Percentiles rank a stretch among this genome's conserved stretches.
Evolutionary conservation across 2,329 filamentous ascomycete genomes (phyloP).

Genomic region (Diaporthe caulivora): DNA sequence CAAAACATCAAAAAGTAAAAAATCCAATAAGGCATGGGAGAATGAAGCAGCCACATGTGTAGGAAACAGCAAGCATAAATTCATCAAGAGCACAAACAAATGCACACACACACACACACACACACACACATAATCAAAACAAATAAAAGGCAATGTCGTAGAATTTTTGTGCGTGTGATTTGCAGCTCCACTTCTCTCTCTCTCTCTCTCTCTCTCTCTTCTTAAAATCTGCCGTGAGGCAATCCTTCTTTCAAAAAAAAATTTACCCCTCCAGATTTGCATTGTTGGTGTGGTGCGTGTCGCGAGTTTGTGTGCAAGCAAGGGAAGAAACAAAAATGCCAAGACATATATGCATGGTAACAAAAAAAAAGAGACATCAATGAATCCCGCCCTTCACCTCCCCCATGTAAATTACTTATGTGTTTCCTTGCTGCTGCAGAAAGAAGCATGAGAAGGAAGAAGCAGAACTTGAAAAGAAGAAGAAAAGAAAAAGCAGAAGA

Average conservation of each 20-base stretch:
- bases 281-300: neutral
- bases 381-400: conserved; percentile 50
- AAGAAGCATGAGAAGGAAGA: conserved; percentile 3
- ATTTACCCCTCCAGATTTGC: conserved; percentile 5
- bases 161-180: neutral
- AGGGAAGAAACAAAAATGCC: conserved; percentile 36
- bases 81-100: no score
- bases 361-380: neutral
- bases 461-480: conserved; percentile 12
- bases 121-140: neutral
- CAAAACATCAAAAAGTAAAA: no score
- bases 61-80: no score
- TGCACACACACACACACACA: no score
- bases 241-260: conserved; percentile 45
- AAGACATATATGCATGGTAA: conserved; percentile 14
- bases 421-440: conserved; percentile 66
- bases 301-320: conserved; percentile 37
- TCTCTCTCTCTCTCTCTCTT: conserved; percentile 5
- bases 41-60: no score
- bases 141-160: conserved; percentile 1
- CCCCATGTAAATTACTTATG: conserved; percentile 58
- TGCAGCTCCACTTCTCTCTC: neutral
- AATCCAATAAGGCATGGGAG: no score
- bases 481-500: conserved; percentile 15
- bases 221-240: conserved; percentile 54